Evolutionary conservation across 2,329 filamentous ascomycete species (phyloP).

Genomic region (Fusarium scirpi): DNA sequence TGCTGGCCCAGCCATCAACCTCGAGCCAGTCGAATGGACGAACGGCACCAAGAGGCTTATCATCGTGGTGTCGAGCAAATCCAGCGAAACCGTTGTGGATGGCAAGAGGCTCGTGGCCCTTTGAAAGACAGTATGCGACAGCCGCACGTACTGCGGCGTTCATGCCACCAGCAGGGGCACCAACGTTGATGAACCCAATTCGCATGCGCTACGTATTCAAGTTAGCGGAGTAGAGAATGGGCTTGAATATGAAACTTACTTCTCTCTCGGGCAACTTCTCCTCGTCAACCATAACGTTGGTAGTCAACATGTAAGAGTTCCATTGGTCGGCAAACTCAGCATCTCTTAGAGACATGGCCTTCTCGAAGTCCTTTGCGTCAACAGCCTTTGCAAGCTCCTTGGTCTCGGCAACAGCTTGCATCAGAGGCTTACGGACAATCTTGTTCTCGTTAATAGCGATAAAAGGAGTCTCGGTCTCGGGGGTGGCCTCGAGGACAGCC

Average conservation of each 20-base stretch:
- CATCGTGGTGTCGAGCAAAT: conserved; percentile 88
- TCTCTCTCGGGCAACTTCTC: conserved; percentile 77
- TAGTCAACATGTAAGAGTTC: conserved; percentile 90
- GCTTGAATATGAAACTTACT: conserved; percentile 58
- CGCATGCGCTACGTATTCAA: conserved; percentile 77
- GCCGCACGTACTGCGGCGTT: conserved; percentile 95
- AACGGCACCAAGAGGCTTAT: conserved; percentile 84
- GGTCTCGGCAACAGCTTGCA: conserved; percentile 89
- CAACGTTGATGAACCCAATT: conserved; percentile 96
- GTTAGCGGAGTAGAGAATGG: background rate
- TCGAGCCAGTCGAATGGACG: conserved; percentile 92
- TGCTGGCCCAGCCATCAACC: conserved; percentile 94
- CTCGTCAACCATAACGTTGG: conserved; percentile 78
- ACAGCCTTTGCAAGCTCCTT: conserved; percentile 87
- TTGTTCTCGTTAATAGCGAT: conserved; percentile 99
- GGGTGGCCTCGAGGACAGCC: conserved; percentile 88
- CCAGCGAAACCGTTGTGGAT: conserved; percentile 98
- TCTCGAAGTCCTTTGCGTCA: conserved; percentile 84
- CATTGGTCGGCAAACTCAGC: conserved; percentile 95
- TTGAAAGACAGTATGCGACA: conserved; percentile 89
- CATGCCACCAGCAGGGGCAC: conserved; percentile 96
- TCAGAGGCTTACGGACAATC: conserved; percentile 88
- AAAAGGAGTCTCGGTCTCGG: conserved; percentile 90
- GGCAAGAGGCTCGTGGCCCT: conserved; percentile 91
- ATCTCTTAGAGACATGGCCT: conserved; percentile 88